Base-by-base conservation (phyloP, 106 monocot genomes). In the Allium sativum region DNA sequence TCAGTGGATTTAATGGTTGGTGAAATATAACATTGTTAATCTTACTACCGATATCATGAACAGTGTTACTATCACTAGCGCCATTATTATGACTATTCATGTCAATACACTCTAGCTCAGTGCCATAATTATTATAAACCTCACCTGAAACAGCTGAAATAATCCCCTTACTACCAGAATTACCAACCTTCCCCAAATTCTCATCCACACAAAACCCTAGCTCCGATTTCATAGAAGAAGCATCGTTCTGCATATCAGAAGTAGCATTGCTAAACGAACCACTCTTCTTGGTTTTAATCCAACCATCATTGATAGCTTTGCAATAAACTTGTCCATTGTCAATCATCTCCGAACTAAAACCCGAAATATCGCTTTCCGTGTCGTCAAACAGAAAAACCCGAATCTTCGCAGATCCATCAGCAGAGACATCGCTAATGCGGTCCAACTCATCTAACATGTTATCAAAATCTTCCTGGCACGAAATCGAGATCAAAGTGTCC, bases 401-500 rank as follows among this genome's bases (percentile, higher is more conserved):
- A 11, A 92, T 70, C 71, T 83, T 81, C 18, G 75, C 79, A 21
- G 90, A 80, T 8, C 80, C 82, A 12, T 82, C 82, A 18, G 50
- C 57, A 12, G 65, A 64, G 7, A 60, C 40, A 46, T 65, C 68
- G 46, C 64, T 52, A 42, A 91, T 62, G 76, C 81, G 82, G 18
- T 86, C 94, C 70, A 81, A 86, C 80, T 95, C 94, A 45, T 95
- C 94, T 71, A 82, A 68, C 85, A 90, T 82, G 70, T 82, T 85
- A 18, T 82, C 82, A 11, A 82, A 54, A 41, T 85, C 85, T 71
- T 90, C 89, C 31, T 48, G 44, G 58, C 68, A 67, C 10, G 85
- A 74, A 10, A 90, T 78, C 18, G 84, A 81, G 45, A 90, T 60
- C 19, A 90, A 77, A 15, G 78, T 68, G 64, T 90, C 85, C 41